Evolutionary conservation across 2,329 filamentous ascomycete species (phyloP).

Genomic region (Aureobasidium sp.): DNA sequence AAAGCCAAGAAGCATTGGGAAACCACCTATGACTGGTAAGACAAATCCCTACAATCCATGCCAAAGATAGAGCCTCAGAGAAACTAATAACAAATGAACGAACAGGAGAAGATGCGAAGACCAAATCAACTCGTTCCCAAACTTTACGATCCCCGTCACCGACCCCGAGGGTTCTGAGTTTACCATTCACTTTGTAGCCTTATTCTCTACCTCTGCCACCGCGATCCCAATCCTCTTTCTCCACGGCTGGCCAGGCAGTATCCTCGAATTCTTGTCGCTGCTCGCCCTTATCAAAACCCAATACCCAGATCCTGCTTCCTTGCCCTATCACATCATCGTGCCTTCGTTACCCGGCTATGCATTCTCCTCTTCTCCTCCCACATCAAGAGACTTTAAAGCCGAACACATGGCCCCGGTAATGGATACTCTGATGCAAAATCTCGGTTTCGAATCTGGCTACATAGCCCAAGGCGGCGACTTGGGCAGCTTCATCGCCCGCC

Average conservation of each 20-base stretch:
- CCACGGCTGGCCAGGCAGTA: slow-evolving; percentile 50
- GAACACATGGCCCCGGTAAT: slow-evolving; percentile 39
- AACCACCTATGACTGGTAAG: slow-evolving; percentile 30
- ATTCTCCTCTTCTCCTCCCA: slow-evolving; percentile 43
- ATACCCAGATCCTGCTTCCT: slow-evolving; percentile 39
- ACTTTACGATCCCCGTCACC: slow-evolving; percentile 40
- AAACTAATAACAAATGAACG: not conserved
- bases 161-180: slow-evolving; percentile 33
- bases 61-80: too few species aligned
- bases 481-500: slow-evolving; percentile 39
- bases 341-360: slow-evolving; percentile 51
- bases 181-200: slow-evolving; percentile 47
- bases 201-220: slow-evolving; percentile 45
- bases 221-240: slow-evolving; percentile 47
- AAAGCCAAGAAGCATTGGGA: slow-evolving; percentile 32
- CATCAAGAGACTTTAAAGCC: slow-evolving; percentile 38
- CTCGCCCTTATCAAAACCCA: slow-evolving; percentile 40
- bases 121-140: slow-evolving; percentile 44
- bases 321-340: slow-evolving; percentile 53
- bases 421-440: slow-evolving; percentile 45
- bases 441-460: slow-evolving; percentile 49
- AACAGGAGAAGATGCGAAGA: slow-evolving; percentile 32
- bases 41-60: not conserved
- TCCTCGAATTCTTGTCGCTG: slow-evolving; percentile 51
- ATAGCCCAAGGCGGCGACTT: slow-evolving; percentile 53